These are phyloP conservation scores for Sporisorium reilianum DNA, from an alignment of 1,284 basidiomycete species.

Conservation along the genomic window DNA sequence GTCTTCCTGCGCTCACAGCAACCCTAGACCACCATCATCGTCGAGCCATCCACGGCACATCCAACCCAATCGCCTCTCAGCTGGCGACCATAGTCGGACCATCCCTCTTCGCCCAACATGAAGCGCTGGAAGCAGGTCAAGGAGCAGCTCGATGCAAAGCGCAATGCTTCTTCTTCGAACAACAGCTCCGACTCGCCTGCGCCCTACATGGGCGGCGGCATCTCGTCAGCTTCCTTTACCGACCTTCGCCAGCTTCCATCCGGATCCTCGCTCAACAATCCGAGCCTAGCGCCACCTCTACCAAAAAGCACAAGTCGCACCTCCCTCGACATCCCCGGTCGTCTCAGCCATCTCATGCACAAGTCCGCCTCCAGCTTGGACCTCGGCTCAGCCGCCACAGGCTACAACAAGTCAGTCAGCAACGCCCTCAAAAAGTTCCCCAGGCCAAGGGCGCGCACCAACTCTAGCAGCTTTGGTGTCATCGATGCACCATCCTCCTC, in stretches of 20 bases:
- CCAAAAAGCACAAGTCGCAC: constrained; percentile 38
- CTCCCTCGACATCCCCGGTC: constrained; percentile 42
- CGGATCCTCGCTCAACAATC: background rate
- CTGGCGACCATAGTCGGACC: background rate
- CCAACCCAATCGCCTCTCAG: background rate
- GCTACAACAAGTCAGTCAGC: constrained; percentile 13
- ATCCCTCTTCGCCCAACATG: constrained; percentile 14
- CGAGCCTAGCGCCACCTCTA: constrained; percentile 33
- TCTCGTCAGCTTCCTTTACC: constrained; percentile 40
- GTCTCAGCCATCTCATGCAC: constrained; percentile 37
- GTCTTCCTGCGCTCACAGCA: background rate
- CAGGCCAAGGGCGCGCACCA: constrained; percentile 28
- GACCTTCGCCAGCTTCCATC: constrained; percentile 29
- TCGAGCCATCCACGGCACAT: background rate
- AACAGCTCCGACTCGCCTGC: constrained; percentile 14
- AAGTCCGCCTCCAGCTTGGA: constrained; percentile 45
- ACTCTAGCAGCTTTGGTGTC: constrained; percentile 16
- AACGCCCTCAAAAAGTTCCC: constrained; percentile 37
- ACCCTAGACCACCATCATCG: background rate
- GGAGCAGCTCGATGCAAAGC: constrained; percentile 43
- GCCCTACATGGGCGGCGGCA: constrained; percentile 38
- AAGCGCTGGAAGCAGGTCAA: constrained; percentile 47
- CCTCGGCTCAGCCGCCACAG: constrained; percentile 15
- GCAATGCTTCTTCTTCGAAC: constrained; percentile 22
- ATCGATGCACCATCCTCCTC: constrained; percentile 14